These are phyloP conservation scores for Alternaria postmessia DNA, from an alignment of 2,329 filamentous ascomycete species.

Conservation along the genomic window DNA sequence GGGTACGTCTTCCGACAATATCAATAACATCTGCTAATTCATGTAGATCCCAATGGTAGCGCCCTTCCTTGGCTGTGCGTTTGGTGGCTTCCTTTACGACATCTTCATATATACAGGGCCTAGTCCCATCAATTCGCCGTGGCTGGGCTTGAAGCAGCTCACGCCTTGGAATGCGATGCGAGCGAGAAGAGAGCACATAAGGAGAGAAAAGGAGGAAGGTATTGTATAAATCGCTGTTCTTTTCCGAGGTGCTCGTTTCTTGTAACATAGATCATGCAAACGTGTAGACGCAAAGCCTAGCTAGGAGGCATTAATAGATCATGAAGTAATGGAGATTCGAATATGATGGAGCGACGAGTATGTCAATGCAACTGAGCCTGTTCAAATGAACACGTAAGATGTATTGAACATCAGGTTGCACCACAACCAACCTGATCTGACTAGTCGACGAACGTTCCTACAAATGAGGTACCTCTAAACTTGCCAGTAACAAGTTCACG, in stretches of 20 bases:
- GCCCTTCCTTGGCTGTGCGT: slow-evolving; percentile 66
- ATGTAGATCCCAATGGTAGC: slow-evolving; percentile 72
- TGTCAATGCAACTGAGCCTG: no score
- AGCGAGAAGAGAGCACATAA: slow-evolving; percentile 28
- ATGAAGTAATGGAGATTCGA: no score
- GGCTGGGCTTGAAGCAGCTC: slow-evolving; percentile 67
- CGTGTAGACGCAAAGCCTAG: no score
- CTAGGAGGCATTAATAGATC: no score
- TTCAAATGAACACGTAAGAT: no score
- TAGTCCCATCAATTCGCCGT: slow-evolving; percentile 74
- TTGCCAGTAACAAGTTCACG: slow-evolving; percentile 84
- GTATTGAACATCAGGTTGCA: no score
- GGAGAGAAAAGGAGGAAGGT: slow-evolving; percentile 40
- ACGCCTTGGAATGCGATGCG: slow-evolving; percentile 32
- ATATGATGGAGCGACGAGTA: no score
- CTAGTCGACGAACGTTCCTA: slow-evolving; percentile 4
- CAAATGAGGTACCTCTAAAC: slow-evolving; percentile 68
- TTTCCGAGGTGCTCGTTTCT: no score
- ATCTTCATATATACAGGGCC: slow-evolving; percentile 69
- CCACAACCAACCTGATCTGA: no score
- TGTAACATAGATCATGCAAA: no score
- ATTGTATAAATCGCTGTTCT: slow-evolving; percentile 25
- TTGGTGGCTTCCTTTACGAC: slow-evolving; percentile 45
- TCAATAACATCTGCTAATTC: neutral
- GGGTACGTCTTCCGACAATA: slow-evolving; percentile 57